Conservation (phyloP, 164 flowering plant species). For the Chloranthus sessilifolius region DNA sequence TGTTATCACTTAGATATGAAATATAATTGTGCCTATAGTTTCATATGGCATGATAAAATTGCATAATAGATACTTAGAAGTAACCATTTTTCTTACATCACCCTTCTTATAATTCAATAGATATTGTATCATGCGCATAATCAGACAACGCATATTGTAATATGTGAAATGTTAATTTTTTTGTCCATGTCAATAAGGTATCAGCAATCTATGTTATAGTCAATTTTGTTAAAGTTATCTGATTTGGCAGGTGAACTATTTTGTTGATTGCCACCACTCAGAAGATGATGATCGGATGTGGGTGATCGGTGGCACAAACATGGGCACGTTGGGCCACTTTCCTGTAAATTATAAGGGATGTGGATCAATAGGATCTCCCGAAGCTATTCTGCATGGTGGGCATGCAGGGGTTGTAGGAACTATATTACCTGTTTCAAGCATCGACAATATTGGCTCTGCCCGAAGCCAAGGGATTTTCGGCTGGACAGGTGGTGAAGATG, state of each 20-base stretch:
- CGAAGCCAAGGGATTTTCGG: slow-evolving; percentile 56
- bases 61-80: too few relatives aligned
- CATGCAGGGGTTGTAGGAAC: slow-evolving; percentile 71
- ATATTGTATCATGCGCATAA: too few relatives aligned
- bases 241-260: slow-evolving; percentile 77
- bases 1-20: too few relatives aligned
- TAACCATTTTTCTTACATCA: too few relatives aligned
- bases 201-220: too few relatives aligned
- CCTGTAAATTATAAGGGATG: slow-evolving; percentile 53
- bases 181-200: too few relatives aligned
- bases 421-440: slow-evolving; percentile 47
- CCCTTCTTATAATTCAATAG: too few relatives aligned
- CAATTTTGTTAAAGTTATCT: background rate
- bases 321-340: slow-evolving; percentile 79
- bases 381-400: slow-evolving; percentile 83
- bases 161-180: too few relatives aligned
- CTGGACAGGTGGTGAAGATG: slow-evolving; percentile 98
- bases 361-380: slow-evolving; percentile 48
- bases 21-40: too few relatives aligned
- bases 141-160: too few relatives aligned
- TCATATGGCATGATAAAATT: too few relatives aligned
- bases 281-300: slow-evolving; percentile 52
- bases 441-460: slow-evolving; percentile 10
- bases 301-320: slow-evolving; percentile 83
- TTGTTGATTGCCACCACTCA: slow-evolving; percentile 80